phyloP scores from a whole-genome alignment of 129 eudicot genomes.

The Flaveria sonorensis region DNA sequence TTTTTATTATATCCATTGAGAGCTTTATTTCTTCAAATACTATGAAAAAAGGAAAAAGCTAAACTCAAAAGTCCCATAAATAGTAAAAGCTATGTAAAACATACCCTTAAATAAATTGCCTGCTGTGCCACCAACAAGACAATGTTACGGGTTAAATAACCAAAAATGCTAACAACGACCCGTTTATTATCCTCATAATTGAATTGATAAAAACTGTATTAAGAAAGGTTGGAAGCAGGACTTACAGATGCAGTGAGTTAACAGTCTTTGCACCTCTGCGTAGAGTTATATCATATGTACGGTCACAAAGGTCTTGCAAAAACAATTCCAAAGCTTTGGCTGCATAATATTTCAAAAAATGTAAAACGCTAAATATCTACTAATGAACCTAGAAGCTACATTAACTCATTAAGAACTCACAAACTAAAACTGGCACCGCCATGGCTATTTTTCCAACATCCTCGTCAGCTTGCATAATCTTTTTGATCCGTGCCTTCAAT shows the following conservation, averaged over 20 bases:
- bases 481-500: constrained; percentile 81
- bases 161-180: not conserved
- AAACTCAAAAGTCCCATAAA: not conserved
- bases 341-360: constrained; percentile 34
- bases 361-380: not conserved
- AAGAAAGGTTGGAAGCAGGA: constrained; percentile 18
- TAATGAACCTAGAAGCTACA: not conserved
- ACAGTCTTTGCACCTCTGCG: constrained; percentile 88
- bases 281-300: constrained; percentile 81
- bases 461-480: constrained; percentile 94
- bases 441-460: constrained; percentile 91
- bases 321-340: constrained; percentile 94
- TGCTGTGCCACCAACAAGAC: not conserved
- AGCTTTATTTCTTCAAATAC: not conserved
- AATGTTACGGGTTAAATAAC: not conserved
- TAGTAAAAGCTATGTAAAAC: not conserved
- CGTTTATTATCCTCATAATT: not conserved
- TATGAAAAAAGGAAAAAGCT: not conserved
- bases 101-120: not conserved
- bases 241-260: constrained; percentile 87
- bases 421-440: constrained; percentile 93
- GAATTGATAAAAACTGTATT: not conserved
- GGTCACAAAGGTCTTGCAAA: constrained; percentile 88
- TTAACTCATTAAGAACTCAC: constrained; percentile 59
- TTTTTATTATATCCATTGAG: not conserved